Conservation (phyloP, 2,329 filamentous ascomycete species). For the Fusarium pininemorale region DNA sequence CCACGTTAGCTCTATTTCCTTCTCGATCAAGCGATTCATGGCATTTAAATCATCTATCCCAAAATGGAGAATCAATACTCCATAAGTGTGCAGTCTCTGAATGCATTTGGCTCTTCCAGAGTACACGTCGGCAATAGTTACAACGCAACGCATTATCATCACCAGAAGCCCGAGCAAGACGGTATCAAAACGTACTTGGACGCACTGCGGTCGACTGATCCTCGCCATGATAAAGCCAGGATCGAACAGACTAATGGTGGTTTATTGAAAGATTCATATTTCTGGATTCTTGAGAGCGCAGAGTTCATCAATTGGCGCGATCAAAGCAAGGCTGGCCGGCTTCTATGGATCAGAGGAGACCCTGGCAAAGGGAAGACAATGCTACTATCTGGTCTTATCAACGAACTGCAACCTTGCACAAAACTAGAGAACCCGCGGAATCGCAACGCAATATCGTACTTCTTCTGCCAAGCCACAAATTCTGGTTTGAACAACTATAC, state of each 20-base stretch:
- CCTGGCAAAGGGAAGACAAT: constrained; percentile 51
- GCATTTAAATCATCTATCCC: too few species aligned
- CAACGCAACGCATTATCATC: background rate
- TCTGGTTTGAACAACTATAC: constrained; percentile 48
- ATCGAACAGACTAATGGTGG: background rate
- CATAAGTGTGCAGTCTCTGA: too few species aligned
- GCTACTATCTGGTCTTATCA: constrained; percentile 43
- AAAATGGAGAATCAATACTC: background rate
- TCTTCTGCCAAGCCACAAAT: constrained; percentile 52
- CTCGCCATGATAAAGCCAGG: rapidly evolving
- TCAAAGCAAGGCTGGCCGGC: rapidly evolving
- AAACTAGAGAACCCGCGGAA: rapidly evolving
- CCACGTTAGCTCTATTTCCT: too few species aligned
- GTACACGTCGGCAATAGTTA: background rate
- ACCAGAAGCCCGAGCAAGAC: background rate
- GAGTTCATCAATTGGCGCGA: background rate
- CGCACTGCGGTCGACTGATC: background rate
- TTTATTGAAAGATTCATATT: background rate
- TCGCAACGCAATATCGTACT: constrained; percentile 34
- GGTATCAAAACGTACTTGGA: rapidly evolving
- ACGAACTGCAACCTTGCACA: constrained; percentile 8
- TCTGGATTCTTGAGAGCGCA: background rate
- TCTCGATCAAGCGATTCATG: too few species aligned
- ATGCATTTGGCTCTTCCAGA: background rate
- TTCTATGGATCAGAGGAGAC: constrained; percentile 48